A percentile compares a stretch with the other conserved stretches of the same genome.
phyloP scores from a whole-genome alignment of 2,329 filamentous ascomycete genomes.

The Podosphaera xanthii region DNA sequence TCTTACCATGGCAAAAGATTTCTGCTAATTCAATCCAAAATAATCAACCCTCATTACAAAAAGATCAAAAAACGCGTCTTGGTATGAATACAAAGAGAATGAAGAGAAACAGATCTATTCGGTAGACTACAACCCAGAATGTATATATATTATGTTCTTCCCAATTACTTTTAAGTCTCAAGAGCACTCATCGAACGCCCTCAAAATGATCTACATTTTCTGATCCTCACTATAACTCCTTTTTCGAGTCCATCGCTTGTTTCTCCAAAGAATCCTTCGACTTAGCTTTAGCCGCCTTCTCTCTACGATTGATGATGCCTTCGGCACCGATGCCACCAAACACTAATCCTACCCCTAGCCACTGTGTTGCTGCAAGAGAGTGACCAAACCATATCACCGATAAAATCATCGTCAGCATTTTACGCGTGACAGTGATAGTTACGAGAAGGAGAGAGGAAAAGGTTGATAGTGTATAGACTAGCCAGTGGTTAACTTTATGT shows the following conservation, averaged over 20 bases:
- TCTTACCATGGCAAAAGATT: too few relatives aligned
- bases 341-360: constrained; percentile 75
- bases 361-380: constrained; percentile 66
- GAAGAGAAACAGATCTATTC: too few relatives aligned
- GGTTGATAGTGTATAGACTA: constrained; percentile 72
- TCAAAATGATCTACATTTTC: neutral
- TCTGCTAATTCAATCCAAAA: too few relatives aligned
- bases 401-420: constrained; percentile 98
- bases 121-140: too few relatives aligned
- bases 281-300: constrained; percentile 54
- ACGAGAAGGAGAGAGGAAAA: constrained; percentile 85
- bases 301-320: constrained; percentile 53
- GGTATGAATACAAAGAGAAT: too few relatives aligned
- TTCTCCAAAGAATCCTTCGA: constrained; percentile 4
- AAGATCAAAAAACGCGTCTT: too few relatives aligned
- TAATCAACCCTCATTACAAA: too few relatives aligned
- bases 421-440: constrained; percentile 88
- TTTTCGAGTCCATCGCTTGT: constrained; percentile 6
- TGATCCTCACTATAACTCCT: constrained; percentile 6
- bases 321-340: constrained; percentile 92
- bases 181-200: too few relatives aligned
- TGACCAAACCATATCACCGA: constrained; percentile 92
- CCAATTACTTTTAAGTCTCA: too few relatives aligned
- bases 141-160: too few relatives aligned
- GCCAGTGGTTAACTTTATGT: neutral